Base-by-base conservation (phyloP, 257 asterid species). In the Voacanga thouarsii region DNA sequence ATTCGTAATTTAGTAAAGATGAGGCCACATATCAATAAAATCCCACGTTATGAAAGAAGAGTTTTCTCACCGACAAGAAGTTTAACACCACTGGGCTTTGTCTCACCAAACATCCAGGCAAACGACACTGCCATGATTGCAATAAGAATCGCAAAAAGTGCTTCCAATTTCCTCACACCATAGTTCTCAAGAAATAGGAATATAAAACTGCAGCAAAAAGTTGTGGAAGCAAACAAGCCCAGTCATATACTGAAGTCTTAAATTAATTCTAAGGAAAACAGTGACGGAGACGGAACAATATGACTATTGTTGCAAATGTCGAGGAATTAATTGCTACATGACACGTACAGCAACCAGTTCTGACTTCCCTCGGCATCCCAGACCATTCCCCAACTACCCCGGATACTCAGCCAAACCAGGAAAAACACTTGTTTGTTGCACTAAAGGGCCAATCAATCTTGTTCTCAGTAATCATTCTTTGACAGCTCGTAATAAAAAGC, bases 31-130 rank as follows among this genome's bases (percentile, higher is more conserved):
- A 4, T 21, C 11, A 41, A 23, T 37, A 64, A 43, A 53, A n/a
- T 16, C 18, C 24, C 51, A 66, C 5, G 14, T 28, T 4, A 39
- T 47, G 23, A 55, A 33, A 3, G 44, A 26, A 30, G 24, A 18
- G 45, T 57, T 56, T 70, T 55, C 83, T 73, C 71, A 84, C 88
- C 88, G 2, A 81, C n/a, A 49, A 84, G 80, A 45, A 84, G 85
- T 56, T 75, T 82, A 24, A 76, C 77, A 12, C 88, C 88, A n/a
- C 47, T 74, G 24, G 88, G 88, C 68, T 84, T 84, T 45, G 88
- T 81, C 65, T 84, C 85, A n/a, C 81, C 88, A 64, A 84, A 84
- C 88, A 84, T 81, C 88, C 88, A 84, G n/a, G 88, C 88, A 41
- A 84, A 84, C 14, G 88, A 84, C 53, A 79, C 2, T 7, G 85